phyloP scores from a whole-genome alignment of 371 early-diverging fungal genomes.

The Mucor piriformis region DNA sequence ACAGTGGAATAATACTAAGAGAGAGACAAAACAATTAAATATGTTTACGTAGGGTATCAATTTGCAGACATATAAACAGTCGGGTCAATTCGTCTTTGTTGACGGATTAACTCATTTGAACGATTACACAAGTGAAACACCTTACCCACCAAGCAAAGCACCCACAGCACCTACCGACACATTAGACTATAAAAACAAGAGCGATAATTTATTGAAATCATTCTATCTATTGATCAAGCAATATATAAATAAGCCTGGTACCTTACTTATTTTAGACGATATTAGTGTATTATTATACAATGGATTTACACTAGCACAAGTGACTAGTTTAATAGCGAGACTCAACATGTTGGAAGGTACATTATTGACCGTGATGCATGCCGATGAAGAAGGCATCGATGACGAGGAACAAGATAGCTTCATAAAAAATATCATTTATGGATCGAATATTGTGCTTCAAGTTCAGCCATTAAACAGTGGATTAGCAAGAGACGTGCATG shows the following conservation, averaged over 20 bases:
- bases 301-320: conserved; percentile 51
- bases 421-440: conserved; percentile 49
- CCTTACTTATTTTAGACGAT: conserved; percentile 68
- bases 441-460: conserved; percentile 59
- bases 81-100: conserved; percentile 58
- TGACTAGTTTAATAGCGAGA: conserved; percentile 50
- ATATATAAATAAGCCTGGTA: conserved; percentile 22
- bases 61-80: conserved; percentile 54
- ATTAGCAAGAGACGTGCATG: conserved; percentile 68
- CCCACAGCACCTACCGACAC: conserved; percentile 43
- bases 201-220: conserved; percentile 1
- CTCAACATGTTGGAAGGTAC: conserved; percentile 57
- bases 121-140: conserved; percentile 41
- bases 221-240: conserved; percentile 28
- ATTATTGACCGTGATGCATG: conserved; percentile 61
- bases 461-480: conserved; percentile 68
- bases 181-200: conserved; percentile 22
- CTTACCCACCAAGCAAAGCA: conserved; percentile 41
- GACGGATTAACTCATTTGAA: conserved; percentile 69
- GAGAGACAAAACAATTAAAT: too few relatives aligned
- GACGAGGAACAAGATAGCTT: conserved; percentile 61
- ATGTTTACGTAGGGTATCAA: conserved; percentile 59
- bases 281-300: conserved; percentile 58
- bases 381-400: conserved; percentile 57
- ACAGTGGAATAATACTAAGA: background rate